Conservation (phyloP, 108 stramenopile species). For the Skeletonema grethae region DNA sequence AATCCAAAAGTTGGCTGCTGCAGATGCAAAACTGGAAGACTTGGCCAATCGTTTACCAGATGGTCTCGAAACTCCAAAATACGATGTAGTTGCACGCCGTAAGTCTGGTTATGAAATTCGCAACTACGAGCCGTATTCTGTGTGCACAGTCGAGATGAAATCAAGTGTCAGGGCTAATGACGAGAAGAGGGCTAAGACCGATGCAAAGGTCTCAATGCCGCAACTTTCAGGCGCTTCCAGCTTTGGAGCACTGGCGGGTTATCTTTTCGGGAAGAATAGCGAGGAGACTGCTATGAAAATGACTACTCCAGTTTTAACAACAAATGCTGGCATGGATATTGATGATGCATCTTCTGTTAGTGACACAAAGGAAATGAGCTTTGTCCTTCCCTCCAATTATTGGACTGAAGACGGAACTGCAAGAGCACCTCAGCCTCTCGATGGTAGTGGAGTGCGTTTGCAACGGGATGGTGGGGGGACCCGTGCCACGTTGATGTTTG, state of each 20-base stretch:
- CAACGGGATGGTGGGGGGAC: constrained; percentile 41
- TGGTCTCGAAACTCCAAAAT: constrained; percentile 82
- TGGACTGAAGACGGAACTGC: constrained; percentile 58
- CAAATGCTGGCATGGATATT: constrained; percentile 16
- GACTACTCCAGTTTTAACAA: constrained; percentile 91
- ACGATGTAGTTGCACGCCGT: constrained; percentile 54
- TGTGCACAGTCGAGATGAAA: constrained; percentile 76
- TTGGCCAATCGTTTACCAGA: constrained; percentile 57
- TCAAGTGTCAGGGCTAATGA: constrained; percentile 39
- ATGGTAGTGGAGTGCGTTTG: constrained; percentile 71
- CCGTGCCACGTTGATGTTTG: constrained; percentile 86
- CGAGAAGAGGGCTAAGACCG: constrained; percentile 9
- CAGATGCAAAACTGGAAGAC: constrained; percentile 40
- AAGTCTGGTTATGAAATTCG: constrained; percentile 71
- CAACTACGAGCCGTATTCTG: constrained; percentile 74
- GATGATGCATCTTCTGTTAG: constrained; percentile 7
- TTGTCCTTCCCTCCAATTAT: constrained; percentile 86
- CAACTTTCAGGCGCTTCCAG: constrained; percentile 67
- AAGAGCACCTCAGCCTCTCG: constrained; percentile 74
- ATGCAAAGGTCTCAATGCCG: constrained; percentile 61
- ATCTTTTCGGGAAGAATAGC: constrained; percentile 94
- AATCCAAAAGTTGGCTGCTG: constrained; percentile 44
- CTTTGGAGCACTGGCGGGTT: constrained; percentile 92
- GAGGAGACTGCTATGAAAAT: constrained; percentile 85
- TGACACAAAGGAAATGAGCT: constrained; percentile 73